Evolutionary conservation across 331 rosid species (phyloP).

Genomic region (Malus hybrid): DNA sequence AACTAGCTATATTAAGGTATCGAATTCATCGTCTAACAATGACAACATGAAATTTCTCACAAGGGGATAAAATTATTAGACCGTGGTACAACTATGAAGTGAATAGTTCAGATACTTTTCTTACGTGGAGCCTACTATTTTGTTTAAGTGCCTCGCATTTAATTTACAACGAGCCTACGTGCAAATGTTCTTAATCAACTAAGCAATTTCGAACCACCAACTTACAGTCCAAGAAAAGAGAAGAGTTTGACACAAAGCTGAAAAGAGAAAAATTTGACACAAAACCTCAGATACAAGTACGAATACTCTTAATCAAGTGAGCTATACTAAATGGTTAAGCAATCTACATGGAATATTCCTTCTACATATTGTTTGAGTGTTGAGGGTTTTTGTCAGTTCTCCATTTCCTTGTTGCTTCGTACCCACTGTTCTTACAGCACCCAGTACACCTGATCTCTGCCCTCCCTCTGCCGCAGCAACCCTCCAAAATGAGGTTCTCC

Average conservation of each 20-base stretch:
- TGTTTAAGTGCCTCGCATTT: background rate
- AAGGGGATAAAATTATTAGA: too few species aligned
- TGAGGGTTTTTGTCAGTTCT: background rate
- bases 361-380: background rate
- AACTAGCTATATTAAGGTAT: background rate
- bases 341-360: background rate
- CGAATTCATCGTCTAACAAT: accelerated
- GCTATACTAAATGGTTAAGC: too few species aligned
- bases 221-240: too few species aligned
- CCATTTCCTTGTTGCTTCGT: background rate
- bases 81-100: too few species aligned
- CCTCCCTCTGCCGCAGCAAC: background rate
- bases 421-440: background rate
- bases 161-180: background rate
- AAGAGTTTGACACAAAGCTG: too few species aligned
- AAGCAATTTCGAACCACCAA: accelerated
- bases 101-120: too few species aligned
- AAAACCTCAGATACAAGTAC: accelerated
- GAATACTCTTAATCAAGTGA: too few species aligned
- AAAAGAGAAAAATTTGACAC: too few species aligned
- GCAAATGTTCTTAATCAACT: too few species aligned
- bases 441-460: background rate
- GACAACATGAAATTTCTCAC: too few species aligned
- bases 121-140: background rate
- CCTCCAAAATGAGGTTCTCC: background rate